These are phyloP conservation scores for Clarireedia sp. DNA, from an alignment of 2,329 filamentous ascomycete species.

Conservation along the genomic window DNA sequence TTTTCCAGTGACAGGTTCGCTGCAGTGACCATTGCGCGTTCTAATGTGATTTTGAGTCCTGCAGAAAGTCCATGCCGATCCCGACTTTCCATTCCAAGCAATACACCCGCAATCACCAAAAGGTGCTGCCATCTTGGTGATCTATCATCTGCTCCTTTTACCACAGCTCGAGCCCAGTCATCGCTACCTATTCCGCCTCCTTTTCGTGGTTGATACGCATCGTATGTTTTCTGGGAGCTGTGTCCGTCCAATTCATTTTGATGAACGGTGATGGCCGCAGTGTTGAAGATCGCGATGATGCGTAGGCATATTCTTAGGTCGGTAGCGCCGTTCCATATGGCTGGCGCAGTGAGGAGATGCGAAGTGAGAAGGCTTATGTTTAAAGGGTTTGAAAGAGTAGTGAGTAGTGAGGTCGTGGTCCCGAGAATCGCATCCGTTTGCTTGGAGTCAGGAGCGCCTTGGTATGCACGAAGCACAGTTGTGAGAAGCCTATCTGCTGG, in stretches of 20 bases:
- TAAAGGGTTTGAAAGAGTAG: constrained; percentile 49
- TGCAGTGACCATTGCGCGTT: constrained; percentile 52
- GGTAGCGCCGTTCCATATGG: constrained; percentile 46
- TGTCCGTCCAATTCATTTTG: constrained; percentile 29
- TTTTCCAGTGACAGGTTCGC: constrained; percentile 53
- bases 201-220: constrained; percentile 28
- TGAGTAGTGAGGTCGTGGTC: constrained; percentile 47
- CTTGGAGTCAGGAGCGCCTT: constrained; percentile 20
- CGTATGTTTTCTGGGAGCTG: constrained; percentile 23
- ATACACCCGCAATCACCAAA: constrained; percentile 53
- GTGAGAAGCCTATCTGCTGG: constrained; percentile 29
- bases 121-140: constrained; percentile 62
- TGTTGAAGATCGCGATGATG: constrained; percentile 49
- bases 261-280: constrained; percentile 34
- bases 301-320: constrained; percentile 43
- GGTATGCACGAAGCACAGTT: constrained; percentile 28
- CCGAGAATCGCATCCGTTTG: constrained; percentile 32
- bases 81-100: constrained; percentile 50
- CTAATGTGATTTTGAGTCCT: constrained; percentile 46
- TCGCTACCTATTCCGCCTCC: constrained; percentile 44
- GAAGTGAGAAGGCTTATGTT: constrained; percentile 51
- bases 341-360: constrained; percentile 49
- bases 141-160: constrained; percentile 40
- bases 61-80: constrained; percentile 47
- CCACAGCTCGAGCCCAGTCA: constrained; percentile 34